Conservation (phyloP, 495 filamentous ascomycete species). For the Lentithecium fluviatile region DNA sequence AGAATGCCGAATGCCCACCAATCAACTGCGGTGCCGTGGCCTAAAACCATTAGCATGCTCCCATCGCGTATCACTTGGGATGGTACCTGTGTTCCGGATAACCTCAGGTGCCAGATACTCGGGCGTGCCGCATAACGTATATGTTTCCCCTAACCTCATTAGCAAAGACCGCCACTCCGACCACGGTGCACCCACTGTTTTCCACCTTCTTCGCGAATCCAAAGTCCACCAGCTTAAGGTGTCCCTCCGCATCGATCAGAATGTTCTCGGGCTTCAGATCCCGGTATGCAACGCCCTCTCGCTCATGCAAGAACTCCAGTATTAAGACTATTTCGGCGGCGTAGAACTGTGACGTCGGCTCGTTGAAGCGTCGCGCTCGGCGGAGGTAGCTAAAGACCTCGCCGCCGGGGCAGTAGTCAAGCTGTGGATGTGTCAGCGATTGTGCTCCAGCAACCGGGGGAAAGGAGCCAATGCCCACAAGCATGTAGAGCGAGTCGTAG, state of each 20-base stretch:
- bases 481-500: slow-evolving; percentile 83
- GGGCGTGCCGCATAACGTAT: slow-evolving; percentile 93
- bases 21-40: slow-evolving; percentile 94
- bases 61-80: not conserved
- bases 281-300: slow-evolving; percentile 84
- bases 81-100: slow-evolving; percentile 74
- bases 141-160: slow-evolving; percentile 68
- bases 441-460: not conserved
- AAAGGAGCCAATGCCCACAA: slow-evolving; percentile 54
- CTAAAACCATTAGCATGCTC: slow-evolving; percentile 39
- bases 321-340: slow-evolving; percentile 93
- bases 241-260: slow-evolving; percentile 83
- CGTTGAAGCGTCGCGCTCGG: slow-evolving; percentile 79
- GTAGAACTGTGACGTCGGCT: slow-evolving; percentile 85
- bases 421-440: slow-evolving; percentile 43
- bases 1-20: slow-evolving; percentile 98
- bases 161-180: not conserved
- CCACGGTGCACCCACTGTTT: slow-evolving; percentile 47
- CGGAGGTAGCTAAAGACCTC: slow-evolving; percentile 95
- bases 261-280: slow-evolving; percentile 98
- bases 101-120: slow-evolving; percentile 97
- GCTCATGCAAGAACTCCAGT: slow-evolving; percentile 87
- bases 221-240: slow-evolving; percentile 97
- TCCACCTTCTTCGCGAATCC: slow-evolving; percentile 88
- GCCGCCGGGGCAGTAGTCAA: slow-evolving; percentile 91